These are phyloP conservation scores for Fraxinus excelsior DNA, from an alignment of 257 asterid genomes.

Conservation along the genomic window DNA sequence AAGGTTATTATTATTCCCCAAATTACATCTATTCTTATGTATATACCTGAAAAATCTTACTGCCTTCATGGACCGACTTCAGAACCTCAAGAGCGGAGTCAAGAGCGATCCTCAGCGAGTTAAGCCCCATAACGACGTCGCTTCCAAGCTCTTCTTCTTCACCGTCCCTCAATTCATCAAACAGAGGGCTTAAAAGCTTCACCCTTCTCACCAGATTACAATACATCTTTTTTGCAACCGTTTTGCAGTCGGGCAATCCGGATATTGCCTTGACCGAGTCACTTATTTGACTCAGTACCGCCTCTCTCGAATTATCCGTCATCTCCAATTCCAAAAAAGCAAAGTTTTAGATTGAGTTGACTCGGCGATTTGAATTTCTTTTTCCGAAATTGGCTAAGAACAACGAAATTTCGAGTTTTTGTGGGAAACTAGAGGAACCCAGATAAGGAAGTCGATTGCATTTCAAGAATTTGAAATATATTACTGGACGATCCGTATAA, in stretches of 20 bases:
- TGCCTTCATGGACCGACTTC: slow-evolving; percentile 73
- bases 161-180: slow-evolving; percentile 79
- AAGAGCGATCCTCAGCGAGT: slow-evolving; percentile 55
- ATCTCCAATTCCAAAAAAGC: slow-evolving; percentile 33
- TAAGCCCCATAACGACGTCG: slow-evolving; percentile 68
- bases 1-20: neutral
- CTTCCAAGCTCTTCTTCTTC: slow-evolving; percentile 47
- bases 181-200: slow-evolving; percentile 83
- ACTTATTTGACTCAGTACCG: slow-evolving; percentile 57
- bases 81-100: slow-evolving; percentile 70
- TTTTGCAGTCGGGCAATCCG: slow-evolving; percentile 75
- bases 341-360: slow-evolving; percentile 26
- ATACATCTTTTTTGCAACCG: slow-evolving; percentile 71
- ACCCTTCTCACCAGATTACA: slow-evolving; percentile 77
- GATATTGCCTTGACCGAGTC: slow-evolving; percentile 56
- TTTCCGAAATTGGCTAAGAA: neutral
- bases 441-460: slow-evolving; percentile 15
- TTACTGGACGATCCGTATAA: neutral
- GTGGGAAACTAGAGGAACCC: slow-evolving; percentile 2
- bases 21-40: neutral
- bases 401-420: neutral
- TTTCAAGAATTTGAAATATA: neutral
- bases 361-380: slow-evolving; percentile 5
- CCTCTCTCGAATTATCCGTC: slow-evolving; percentile 48
- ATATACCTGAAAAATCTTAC: slow-evolving; percentile 83